Evolutionary conservation across 2,329 filamentous ascomycete species (phyloP), one percentile per base, ranked within the genome.

Genomic region (Alternaria postmessia): DNA sequence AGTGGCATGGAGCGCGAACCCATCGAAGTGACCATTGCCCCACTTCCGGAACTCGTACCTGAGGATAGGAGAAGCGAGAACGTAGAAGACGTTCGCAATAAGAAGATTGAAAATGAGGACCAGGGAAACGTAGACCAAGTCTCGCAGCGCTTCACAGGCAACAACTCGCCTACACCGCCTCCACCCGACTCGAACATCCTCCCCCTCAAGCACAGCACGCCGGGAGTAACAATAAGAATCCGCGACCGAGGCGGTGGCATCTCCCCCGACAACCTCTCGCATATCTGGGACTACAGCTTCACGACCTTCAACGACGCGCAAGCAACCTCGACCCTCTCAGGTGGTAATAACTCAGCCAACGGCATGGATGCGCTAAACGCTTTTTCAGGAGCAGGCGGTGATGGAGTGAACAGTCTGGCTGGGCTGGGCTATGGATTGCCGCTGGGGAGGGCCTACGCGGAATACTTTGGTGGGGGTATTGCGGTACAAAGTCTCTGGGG

Each of bases 201-300:
- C 5, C 80, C 81, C 1, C 75, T 84, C 12, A 80, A 80, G 24
- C 76, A 80, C 46, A 76, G 89, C 4, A 86, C 85, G 0, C 92
- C 94, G 0, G 94, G 93, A 38, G 93, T 99, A 12, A 98, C 95
- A 0, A 96, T 99, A 69, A 89, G 95, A 24, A 97, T 99, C 68
- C 89, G 95, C 8, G 95, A 99, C 76, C 89, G 93, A n/a, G 95
- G 95, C 51, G 94, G 94, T 42, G 95, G 95, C 36, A 98, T 99
- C 57, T 87, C 89, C 1, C 92, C 94, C 0, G 91, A 94, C 16
- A 89, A 95, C 28, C 81, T 95, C 34, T 89, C 90, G 5, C 90
- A 94, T 67, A 94, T 99, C 59, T 99, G 95, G 94, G 94, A 93
- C 7, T 99, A 98, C 78, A 95, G 92, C 64, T 99, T 97, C 77